Base-by-base conservation (phyloP, 1,284 basidiomycete genomes). In the Sporisorium reilianum region DNA sequence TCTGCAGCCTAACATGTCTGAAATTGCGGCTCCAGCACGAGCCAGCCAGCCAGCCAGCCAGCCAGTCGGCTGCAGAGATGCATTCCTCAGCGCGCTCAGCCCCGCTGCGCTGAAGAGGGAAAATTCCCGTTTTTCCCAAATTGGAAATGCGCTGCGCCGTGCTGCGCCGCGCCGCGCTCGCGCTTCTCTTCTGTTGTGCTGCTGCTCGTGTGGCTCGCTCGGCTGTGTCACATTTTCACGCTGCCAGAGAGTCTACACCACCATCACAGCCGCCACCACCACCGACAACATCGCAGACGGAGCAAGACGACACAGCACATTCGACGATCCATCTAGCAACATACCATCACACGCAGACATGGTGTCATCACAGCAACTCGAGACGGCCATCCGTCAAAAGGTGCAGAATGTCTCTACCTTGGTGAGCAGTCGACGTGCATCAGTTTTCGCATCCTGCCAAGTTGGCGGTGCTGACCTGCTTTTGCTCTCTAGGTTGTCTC, bases 361-460 rank as follows among this genome's bases (percentile, higher is more conserved):
- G 80, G 81, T 84, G 20, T 76, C 80, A 16, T 81, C 80, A 57
- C 69, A 75, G n/a, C 75, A 84, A 22, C 77, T 84, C 46, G 82
- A 84, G 55, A 56, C 59, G 14, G 80, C 82, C n/a, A 84, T 84
- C 59, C 64, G 81, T 42, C 58, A 64, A 25, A 81, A 84, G 56
- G 72, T 84, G 22, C 56, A 74, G 5, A 64, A 76, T 26, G 77
- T 84, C 34, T 64, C 73, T 6, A 74, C 80, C 2, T 55, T 84
- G 30, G 80, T 41, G 20, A 41, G n/a, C n/a, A n/a, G 38, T 20
- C 3, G 10, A 20, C n/a, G 38, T 20, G 3, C 18, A 20, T 8
- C n/a, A 9, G n/a, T 20, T 8, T 34, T 41, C n/a, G n/a, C 38
- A 20, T 16, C n/a, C 28, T n/a, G n/a, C 32, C 32, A 34, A 38